Conservation (phyloP, 192 early-diverging fungal genomes). For the Diversispora eburnea region DNA sequence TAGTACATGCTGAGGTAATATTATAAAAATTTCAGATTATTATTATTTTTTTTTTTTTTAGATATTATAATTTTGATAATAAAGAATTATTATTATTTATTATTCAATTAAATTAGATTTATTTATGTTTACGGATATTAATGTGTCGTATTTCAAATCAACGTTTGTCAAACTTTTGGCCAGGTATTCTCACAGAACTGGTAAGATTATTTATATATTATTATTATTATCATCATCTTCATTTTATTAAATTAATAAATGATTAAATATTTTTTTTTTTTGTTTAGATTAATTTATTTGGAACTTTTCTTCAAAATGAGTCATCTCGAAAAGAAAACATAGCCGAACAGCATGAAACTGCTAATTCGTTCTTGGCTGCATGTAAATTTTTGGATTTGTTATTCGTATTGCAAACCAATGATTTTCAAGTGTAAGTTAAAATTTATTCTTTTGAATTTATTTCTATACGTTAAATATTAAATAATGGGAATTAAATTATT, state of each 20-base stretch:
- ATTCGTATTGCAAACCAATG: constrained; percentile 74
- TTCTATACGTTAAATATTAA: not conserved
- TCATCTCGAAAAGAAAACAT: not conserved
- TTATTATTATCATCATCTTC: not conserved
- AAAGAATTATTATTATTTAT: not conserved
- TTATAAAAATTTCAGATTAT: not conserved
- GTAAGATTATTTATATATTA: constrained; percentile 38
- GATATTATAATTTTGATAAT: not conserved
- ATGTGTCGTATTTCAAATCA: constrained; percentile 74
- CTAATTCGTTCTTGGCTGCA: constrained; percentile 69
- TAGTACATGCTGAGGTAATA: constrained; percentile 69
- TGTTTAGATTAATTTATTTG: constrained; percentile 63
- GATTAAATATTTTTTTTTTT: not conserved
- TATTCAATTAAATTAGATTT: constrained; percentile 44
- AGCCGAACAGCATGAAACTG: constrained; percentile 59
- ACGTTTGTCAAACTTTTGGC: constrained; percentile 89
- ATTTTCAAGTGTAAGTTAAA: constrained; percentile 72
- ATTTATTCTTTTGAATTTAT: not conserved
- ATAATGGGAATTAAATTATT: not conserved
- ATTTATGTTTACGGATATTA: constrained; percentile 77
- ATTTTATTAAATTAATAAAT: not conserved
- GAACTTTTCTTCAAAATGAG: constrained; percentile 50
- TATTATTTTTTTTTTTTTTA: not conserved
- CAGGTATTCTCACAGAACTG: constrained; percentile 83
- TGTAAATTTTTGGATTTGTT: constrained; percentile 89